phyloP scores from a whole-genome alignment of 192 early-diverging fungal genomes.

The Coemansia sp. region DNA sequence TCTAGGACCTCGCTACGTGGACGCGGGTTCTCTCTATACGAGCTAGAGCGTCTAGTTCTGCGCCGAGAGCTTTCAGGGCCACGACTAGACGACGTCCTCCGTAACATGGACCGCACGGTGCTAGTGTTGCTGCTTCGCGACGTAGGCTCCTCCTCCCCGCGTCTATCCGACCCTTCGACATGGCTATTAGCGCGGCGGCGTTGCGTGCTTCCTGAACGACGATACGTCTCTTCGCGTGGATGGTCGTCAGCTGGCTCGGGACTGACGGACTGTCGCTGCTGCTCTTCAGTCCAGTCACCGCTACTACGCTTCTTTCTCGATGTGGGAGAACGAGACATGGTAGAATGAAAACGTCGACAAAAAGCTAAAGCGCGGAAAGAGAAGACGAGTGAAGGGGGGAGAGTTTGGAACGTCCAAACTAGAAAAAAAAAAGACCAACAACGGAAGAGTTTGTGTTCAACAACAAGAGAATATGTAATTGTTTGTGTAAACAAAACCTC shows the following conservation, averaged over 20 bases:
- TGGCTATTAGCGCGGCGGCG: not conserved
- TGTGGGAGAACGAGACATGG: conserved; percentile 5
- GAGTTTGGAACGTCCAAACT: not conserved
- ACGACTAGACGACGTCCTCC: not conserved
- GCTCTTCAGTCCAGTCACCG: conserved; percentile 4
- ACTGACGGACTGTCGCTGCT: not conserved
- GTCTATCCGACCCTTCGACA: not conserved
- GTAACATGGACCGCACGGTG: conserved; percentile 1
- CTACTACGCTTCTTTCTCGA: conserved; percentile 5
- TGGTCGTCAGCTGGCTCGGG: not conserved
- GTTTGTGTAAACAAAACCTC: not conserved
- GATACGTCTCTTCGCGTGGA: not conserved
- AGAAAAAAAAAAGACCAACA: not conserved
- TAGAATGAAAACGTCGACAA: not conserved
- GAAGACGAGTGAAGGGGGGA: not conserved
- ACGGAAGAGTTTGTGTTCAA: not conserved
- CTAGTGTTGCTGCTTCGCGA: conserved; percentile 10
- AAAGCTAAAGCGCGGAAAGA: not conserved
- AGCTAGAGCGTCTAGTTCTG: conserved; percentile 5
- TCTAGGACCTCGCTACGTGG: not conserved
- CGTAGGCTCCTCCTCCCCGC: not conserved
- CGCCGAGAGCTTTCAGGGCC: not conserved
- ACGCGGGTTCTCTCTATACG: not conserved
- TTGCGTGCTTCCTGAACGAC: not conserved
- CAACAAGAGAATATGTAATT: not conserved